Base-by-base conservation (phyloP, 2,329 filamentous ascomycete species). In the Ceratocystis eucalypticola region DNA sequence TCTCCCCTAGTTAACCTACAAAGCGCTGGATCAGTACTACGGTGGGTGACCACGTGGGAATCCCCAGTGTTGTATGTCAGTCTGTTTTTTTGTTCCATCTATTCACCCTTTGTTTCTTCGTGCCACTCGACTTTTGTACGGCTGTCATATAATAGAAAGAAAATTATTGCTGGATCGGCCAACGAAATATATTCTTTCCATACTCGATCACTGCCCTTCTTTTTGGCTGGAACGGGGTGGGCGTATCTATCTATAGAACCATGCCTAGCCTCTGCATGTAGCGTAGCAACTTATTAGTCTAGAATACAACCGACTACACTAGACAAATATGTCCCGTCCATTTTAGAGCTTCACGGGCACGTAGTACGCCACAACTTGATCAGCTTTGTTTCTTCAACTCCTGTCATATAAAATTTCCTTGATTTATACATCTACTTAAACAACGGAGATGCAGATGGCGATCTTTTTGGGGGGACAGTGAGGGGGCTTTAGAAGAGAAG, bases 1-100 rank as follows among this genome's bases (percentile, higher is more conserved):
- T 59, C 55, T n/a, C 55, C 55, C 55, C 3, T 59, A 37, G 55
- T 59, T n/a, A 59, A 59, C 20, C 55, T n/a, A 59, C 55, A 59
- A n/a, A 59, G 55, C 55, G 55, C 55, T n/a, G 28, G 15, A 59
- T 8, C 5, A 59, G 53, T 57, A 57, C 22, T 57, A 57, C 20
- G 50, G 50, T 57, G 50, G 50, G 50, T 57, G 50, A 57, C 50
- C 50, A 57, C 50, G 20, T 57, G 50, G 22, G 50, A 57, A 57
- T 57, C 50, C 50, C 20, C 20, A 7, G 50, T 57, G 50, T 57
- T 57, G 50, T 57, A 57, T 57, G 50, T 57, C 20, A 17, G 5
- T 25, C 12, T 55, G 3, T 0, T 55, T 15, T 12, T 55, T 55
- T 55, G 5, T 55, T 4, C 7, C 7, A 10, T 55, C 4, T 10